Conservation (phyloP, 2,329 filamentous ascomycete genomes). For the Neofusicoccum kwambonambiense region DNA sequence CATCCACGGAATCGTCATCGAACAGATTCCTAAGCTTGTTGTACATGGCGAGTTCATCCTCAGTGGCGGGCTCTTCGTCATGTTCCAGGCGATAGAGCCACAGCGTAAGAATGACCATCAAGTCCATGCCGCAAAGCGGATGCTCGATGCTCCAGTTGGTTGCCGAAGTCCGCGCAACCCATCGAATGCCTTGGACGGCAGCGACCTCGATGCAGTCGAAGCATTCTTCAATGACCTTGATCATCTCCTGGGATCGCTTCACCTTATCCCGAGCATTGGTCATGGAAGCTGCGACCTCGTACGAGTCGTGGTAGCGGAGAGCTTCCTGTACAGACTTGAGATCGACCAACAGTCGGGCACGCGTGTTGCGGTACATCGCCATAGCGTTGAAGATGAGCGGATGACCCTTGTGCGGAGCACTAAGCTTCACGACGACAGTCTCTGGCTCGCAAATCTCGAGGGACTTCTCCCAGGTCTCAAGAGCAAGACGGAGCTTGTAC, state of each 20-base stretch:
- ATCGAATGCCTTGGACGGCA: constrained; percentile 88
- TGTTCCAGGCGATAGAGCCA: constrained; percentile 99
- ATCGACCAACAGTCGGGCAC: constrained; percentile 88
- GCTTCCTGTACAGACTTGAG: constrained; percentile 95
- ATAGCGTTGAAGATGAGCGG: constrained; percentile 97
- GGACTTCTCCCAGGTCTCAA: constrained; percentile 99
- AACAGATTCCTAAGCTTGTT: constrained; percentile 88
- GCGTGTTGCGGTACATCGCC: constrained; percentile 93
- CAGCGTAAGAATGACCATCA: constrained; percentile 95
- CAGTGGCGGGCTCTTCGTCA: constrained; percentile 86
- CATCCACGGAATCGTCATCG: constrained; percentile 83
- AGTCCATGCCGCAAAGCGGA: constrained; percentile 89
- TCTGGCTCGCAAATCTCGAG: constrained; percentile 92
- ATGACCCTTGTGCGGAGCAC: constrained; percentile 92
- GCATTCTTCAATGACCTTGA: constrained; percentile 97
- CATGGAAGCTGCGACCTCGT: constrained; percentile 96
- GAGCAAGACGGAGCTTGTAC: constrained; percentile 91
- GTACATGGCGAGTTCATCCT: constrained; percentile 85
- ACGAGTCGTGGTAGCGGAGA: constrained; percentile 92
- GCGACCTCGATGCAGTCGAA: constrained; percentile 98
- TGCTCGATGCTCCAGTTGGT: constrained; percentile 99
- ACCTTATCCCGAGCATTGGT: constrained; percentile 90
- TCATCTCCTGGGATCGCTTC: constrained; percentile 93
- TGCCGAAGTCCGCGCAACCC: constrained; percentile 95
- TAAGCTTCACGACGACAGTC: constrained; percentile 81